Evolutionary conservation across 2,329 filamentous ascomycete genomes (phyloP).

Genomic region (Trichoderma arundinaceum): DNA sequence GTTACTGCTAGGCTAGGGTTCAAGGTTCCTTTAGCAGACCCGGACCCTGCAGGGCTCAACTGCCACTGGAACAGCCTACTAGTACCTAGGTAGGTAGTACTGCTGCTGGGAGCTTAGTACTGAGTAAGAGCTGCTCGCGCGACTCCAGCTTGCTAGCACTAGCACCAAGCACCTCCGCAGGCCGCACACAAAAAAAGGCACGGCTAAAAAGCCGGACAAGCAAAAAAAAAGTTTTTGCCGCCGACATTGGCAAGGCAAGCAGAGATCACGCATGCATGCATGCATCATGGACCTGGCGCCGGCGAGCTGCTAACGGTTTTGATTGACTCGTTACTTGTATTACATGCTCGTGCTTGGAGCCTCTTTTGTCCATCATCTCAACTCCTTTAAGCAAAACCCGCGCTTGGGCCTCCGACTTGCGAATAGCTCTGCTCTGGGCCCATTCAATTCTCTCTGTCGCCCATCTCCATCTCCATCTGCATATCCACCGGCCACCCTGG

Average conservation of each 20-base stretch:
- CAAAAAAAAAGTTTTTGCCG: conserved; percentile 28
- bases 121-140: conserved; percentile 3
- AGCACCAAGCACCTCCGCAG: background rate
- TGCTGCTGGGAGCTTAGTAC: conserved; percentile 1
- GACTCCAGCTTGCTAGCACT: conserved; percentile 16
- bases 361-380: background rate
- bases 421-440: background rate
- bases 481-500: conserved; percentile 13
- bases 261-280: background rate
- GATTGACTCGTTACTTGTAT: conserved; percentile 10
- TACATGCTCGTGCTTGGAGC: too few species aligned
- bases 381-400: conserved; percentile 9
- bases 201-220: background rate
- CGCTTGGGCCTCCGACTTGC: conserved; percentile 17
- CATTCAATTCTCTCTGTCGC: background rate
- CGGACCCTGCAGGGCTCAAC: conserved; percentile 10
- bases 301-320: background rate
- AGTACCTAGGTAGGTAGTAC: background rate
- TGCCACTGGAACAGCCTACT: conserved; percentile 4
- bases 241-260: background rate
- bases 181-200: conserved; percentile 9
- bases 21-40: background rate
- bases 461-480: conserved; percentile 13
- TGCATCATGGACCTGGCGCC: conserved; percentile 12
- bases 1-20: conserved; percentile 16